Conservation (phyloP, 805 yeast genomes). For the Suhomyces sp. region DNA sequence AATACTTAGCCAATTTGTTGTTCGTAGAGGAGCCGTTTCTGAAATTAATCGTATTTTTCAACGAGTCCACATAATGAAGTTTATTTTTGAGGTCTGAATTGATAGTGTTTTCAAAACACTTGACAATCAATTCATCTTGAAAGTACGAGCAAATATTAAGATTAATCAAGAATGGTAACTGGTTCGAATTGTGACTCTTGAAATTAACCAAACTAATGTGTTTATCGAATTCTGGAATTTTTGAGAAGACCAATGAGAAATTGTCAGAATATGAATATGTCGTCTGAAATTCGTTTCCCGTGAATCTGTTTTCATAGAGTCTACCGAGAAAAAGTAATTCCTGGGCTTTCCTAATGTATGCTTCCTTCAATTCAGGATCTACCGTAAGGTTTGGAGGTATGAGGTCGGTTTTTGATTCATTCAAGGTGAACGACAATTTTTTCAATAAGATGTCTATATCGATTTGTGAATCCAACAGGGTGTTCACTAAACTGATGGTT, state of each 20-base stretch:
- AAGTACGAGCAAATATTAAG: conserved; percentile 32
- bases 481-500: conserved; percentile 53
- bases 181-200: conserved; percentile 21
- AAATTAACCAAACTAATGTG: conserved; percentile 26
- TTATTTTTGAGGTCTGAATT: conserved; percentile 32
- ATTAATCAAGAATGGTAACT: conserved; percentile 26
- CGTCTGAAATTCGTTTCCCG: conserved; percentile 19
- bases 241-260: conserved; percentile 29
- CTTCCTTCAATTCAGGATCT: conserved; percentile 39
- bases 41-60: conserved; percentile 23
- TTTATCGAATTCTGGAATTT: conserved; percentile 40
- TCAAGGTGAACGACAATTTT: conserved; percentile 44
- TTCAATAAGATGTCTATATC: conserved; percentile 52
- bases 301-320: conserved; percentile 11
- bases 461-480: conserved; percentile 54
- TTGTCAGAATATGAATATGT: conserved; percentile 34
- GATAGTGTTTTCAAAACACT: conserved; percentile 39
- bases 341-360: conserved; percentile 51
- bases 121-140: conserved; percentile 41
- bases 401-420: conserved; percentile 30
- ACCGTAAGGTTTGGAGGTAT: conserved; percentile 48
- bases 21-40: conserved; percentile 13
- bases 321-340: conserved; percentile 48
- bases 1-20: conserved; percentile 28
- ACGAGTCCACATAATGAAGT: conserved; percentile 38